A percentile compares a stretch with the other conserved stretches of the same genome.
Conservation (phyloP, 768 basidiomycete species). For the Lactarius trivialis region DNA sequence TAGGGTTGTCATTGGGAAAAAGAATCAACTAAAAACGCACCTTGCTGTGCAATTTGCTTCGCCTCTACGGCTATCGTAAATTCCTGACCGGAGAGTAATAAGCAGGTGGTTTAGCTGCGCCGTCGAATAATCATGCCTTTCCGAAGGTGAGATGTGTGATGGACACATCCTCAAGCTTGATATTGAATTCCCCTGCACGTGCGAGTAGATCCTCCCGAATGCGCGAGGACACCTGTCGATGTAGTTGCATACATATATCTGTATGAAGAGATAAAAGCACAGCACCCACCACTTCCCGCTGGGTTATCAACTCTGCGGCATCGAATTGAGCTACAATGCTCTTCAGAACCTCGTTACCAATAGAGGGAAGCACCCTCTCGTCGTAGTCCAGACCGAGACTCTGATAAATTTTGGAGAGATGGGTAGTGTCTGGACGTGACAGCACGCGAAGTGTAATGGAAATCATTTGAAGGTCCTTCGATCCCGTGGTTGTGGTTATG, state of each 20-base stretch:
- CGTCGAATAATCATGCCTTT: constrained; percentile 43
- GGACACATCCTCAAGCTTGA: constrained; percentile 93
- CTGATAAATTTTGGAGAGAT: constrained; percentile 92
- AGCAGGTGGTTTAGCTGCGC: background rate
- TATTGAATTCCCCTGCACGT: constrained; percentile 93
- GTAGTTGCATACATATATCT: background rate
- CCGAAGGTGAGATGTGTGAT: constrained; percentile 89
- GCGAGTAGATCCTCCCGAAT: constrained; percentile 90
- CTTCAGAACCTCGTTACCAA: constrained; percentile 97
- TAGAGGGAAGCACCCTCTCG: constrained; percentile 94
- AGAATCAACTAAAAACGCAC: constrained; percentile 34
- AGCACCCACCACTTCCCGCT: constrained; percentile 84
- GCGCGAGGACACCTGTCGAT: constrained; percentile 70
- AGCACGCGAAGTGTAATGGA: constrained; percentile 94
- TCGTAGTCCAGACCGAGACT: constrained; percentile 94
- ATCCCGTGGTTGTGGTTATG: constrained; percentile 97
- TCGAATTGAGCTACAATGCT: constrained; percentile 98
- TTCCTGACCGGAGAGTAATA: constrained; percentile 47
- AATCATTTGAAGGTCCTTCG: constrained; percentile 98
- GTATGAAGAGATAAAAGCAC: background rate
- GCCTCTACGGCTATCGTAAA: constrained; percentile 99
- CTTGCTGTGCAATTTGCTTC: constrained; percentile 99
- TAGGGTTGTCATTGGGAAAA: background rate
- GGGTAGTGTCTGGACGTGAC: constrained; percentile 83
- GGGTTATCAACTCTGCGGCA: constrained; percentile 93